Base-by-base conservation (phyloP, 2,329 filamentous ascomycete genomes). In the Penicillium thymicola region DNA sequence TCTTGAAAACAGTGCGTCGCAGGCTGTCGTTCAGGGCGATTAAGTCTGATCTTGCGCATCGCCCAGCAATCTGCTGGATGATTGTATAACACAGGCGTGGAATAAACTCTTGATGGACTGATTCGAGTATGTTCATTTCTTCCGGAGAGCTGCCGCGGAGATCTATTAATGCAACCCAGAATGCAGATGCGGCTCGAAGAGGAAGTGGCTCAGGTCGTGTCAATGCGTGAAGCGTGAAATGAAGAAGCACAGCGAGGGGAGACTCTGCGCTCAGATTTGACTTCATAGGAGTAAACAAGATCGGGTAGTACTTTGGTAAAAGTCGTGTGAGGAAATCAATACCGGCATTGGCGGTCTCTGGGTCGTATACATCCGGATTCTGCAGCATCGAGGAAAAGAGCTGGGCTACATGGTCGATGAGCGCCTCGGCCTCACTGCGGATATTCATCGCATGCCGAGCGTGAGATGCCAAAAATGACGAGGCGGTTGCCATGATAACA, bases 31-130 rank as follows among this genome's bases (percentile, higher is more conserved):
- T 70, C 11, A 79, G 69, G 58, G 71, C 74, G 6, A 74, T 70
- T 16, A 79, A 65, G 54, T 79, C 77, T 1, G 77, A 79, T 40
- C 77, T 71, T 13, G 77, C 75, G 54, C 77, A 79, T 43, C 66
- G 69, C 4, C 77, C 77, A 13, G 73, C 72, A 32, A 79, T 59
- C 51, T 78, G 75, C 3, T 65, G 68, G 23, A 78, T 68, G 11
- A 78, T 60, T 8, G 76, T 71, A 37, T 70, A 68, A 34, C 74
- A 74, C 8, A 79, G 68, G 6, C 68, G 62, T 5, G 75, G 71
- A 5, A 76, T 59, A 54, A 68, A 76, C 21, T 71, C 67, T 23
- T 71, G 68, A n/a, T 74, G 63, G 11, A 72, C 70, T 36, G 62
- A 62, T 42, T 70, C 67, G 27, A 68, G 63, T 13, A 63, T 55